phyloP scores from a whole-genome alignment of 2,329 filamentous ascomycete species.

The Alternaria viburni region DNA sequence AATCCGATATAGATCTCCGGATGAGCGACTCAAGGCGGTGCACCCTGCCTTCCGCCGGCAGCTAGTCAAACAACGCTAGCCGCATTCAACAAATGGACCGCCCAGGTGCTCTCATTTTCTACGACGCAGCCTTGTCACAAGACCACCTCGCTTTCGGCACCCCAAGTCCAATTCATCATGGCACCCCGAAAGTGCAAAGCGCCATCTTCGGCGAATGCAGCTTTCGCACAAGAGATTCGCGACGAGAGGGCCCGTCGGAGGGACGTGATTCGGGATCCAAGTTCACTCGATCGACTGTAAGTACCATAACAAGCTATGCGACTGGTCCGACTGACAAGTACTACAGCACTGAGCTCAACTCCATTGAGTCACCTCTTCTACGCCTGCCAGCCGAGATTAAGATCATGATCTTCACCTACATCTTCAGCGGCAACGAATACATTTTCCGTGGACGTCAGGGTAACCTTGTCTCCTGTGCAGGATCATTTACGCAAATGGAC shows the following conservation, averaged over 20 bases:
- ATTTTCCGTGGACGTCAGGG: rapidly evolving
- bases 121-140: not conserved
- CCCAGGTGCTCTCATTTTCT: not conserved
- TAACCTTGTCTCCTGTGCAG: too few relatives aligned
- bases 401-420: not conserved
- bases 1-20: not conserved
- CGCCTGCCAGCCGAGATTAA: not conserved
- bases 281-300: not conserved
- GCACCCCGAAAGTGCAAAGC: not conserved
- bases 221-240: too few relatives aligned
- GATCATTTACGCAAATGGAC: rapidly evolving
- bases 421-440: not conserved
- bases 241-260: too few relatives aligned
- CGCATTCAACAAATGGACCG: not conserved
- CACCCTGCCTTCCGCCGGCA: not conserved
- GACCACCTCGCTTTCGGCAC: not conserved
- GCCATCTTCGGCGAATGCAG: rapidly evolving
- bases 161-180: not conserved
- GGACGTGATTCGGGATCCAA: not conserved
- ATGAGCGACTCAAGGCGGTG: not conserved
- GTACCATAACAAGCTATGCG: not conserved
- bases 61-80: not conserved
- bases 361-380: not conserved
- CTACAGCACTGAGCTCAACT: not conserved
- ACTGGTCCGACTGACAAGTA: rapidly evolving